A percentile compares a stretch with the other conserved stretches of the same genome.
These are phyloP conservation scores for Populus hybrid DNA, from an alignment of 441 rosid species.

Conservation along the genomic window DNA sequence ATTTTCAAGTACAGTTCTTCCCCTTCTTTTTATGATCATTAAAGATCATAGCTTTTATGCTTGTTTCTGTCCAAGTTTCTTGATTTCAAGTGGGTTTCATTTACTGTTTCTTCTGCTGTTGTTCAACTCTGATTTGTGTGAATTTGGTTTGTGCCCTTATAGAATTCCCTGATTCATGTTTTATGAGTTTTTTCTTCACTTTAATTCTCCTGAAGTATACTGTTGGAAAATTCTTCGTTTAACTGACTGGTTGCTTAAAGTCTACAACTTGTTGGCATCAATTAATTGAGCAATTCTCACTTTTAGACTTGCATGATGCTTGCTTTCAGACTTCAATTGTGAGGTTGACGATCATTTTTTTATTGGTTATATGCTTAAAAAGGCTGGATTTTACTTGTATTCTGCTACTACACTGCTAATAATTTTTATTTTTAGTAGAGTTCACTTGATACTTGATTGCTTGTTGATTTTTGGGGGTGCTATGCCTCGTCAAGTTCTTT, in stretches of 20 bases:
- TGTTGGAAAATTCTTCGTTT: not conserved
- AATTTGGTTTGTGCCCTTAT: not conserved
- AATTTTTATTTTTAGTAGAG: slow-evolving; percentile 4
- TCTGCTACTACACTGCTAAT: not conserved
- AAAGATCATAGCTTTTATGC: not conserved
- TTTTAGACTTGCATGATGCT: not conserved
- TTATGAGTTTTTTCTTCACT: slow-evolving; percentile 14
- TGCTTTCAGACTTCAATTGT: slow-evolving; percentile 4
- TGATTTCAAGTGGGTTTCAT: slow-evolving; percentile 22
- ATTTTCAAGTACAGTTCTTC: not conserved
- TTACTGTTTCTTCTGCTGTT: slow-evolving; percentile 6
- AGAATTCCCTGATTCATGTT: slow-evolving; percentile 19
- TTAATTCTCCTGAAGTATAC: slow-evolving; percentile 1
- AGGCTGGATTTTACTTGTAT: not conserved
- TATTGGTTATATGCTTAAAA: slow-evolving; percentile 8
- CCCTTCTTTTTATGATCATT: slow-evolving; percentile 15
- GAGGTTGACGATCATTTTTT: slow-evolving; percentile 17
- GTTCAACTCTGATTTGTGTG: slow-evolving; percentile 3
- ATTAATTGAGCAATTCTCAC: not conserved
- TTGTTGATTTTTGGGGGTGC: not conserved
- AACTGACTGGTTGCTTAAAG: slow-evolving; percentile 9
- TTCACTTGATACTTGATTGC: not conserved
- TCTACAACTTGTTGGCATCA: not conserved
- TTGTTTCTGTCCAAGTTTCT: slow-evolving; percentile 14
- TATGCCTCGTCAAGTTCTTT: not conserved